Base-by-base conservation (phyloP, 192 early-diverging fungal genomes). In the Haplosporangium gracile region DNA sequence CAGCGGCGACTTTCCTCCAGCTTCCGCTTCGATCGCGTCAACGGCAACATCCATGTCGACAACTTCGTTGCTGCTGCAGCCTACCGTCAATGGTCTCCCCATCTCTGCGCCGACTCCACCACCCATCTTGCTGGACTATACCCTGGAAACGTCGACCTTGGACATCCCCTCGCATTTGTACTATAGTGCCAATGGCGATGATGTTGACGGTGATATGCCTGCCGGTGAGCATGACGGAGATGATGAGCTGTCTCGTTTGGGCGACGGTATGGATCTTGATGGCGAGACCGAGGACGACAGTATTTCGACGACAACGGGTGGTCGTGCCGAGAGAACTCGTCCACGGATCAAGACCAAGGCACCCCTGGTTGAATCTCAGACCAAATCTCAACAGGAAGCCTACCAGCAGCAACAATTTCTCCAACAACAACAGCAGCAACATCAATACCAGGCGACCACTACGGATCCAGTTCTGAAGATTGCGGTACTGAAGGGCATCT, bases 381-480 rank as follows among this genome's bases (percentile, higher is more conserved):
- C 76, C 24, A 68, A 26, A 29, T 55, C 74, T 29, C 57, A 45
- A 5, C 76, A 47, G 26, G 39, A 77, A 65, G 18, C 29, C 24
- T 18, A 77, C 24, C 76, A 70, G n/a, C 85, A 78, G 38, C 76
- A 73, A 43, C 73, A 51, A 26, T 53, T 70, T n/a, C 51, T 43
- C 36, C 77, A 60, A 6, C 79, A 74, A 49, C 57, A 45, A 49
- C 53, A 26, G 15, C 75, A 49, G n/a, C 39, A 75, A n/a, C 75
- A 45, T 20, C 80, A 78, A 6, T 72, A 71, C 34, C 82, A 57
- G 26, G 75, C 49, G 36, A 77, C 43, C 26, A 29, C 76, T 24
- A 80, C 82, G 24, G 89, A 89, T 74, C 82, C 82, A 20, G 81
- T 87, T 42, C 68, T 89, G 32, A 89, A 89, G 71, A 89, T 89